Evolutionary conservation across 2,329 filamentous ascomycete species (phyloP).

Genomic region (Microdochium nivale): DNA sequence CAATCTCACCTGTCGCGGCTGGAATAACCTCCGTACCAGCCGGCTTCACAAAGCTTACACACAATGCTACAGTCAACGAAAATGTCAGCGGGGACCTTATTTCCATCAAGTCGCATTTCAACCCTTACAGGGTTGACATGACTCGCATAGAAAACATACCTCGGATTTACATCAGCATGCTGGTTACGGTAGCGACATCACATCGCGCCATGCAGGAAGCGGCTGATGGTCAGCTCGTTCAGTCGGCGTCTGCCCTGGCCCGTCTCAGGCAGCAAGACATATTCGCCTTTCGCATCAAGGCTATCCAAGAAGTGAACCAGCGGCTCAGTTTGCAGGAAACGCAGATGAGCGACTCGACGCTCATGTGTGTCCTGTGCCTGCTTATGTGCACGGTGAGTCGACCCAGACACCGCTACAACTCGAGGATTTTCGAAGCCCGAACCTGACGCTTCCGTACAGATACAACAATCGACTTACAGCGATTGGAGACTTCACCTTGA

Average conservation of each 20-base stretch:
- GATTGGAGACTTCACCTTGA: conserved; percentile 10
- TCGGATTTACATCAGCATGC: conserved; percentile 7
- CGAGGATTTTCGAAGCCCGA: background rate
- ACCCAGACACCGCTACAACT: background rate
- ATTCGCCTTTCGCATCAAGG: conserved; percentile 6
- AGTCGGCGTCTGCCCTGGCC: background rate
- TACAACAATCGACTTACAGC: conserved; percentile 7
- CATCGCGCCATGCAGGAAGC: conserved; percentile 7
- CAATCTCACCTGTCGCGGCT: too few relatives aligned
- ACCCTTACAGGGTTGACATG: conserved; percentile 7
- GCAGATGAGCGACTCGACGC: conserved; percentile 8
- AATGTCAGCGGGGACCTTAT: conserved; percentile 7
- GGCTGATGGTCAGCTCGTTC: conserved; percentile 1
- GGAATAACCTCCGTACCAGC: too few relatives aligned
- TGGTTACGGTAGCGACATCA: conserved; percentile 6
- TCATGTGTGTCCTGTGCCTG: conserved; percentile 10
- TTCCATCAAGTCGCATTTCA: conserved; percentile 6
- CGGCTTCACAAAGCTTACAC: background rate
- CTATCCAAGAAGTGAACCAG: conserved; percentile 7
- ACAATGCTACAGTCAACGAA: conserved; percentile 4
- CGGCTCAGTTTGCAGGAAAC: conserved; percentile 5
- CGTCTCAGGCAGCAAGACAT: conserved; percentile 4
- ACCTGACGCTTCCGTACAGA: conserved; percentile 1
- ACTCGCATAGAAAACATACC: conserved; percentile 5
- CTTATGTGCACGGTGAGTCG: conserved; percentile 7